Evolutionary conservation across 2,329 filamentous ascomycete species (phyloP), one percentile per base, ranked within the genome.

Genomic region (Fusarium nisikadoi): DNA sequence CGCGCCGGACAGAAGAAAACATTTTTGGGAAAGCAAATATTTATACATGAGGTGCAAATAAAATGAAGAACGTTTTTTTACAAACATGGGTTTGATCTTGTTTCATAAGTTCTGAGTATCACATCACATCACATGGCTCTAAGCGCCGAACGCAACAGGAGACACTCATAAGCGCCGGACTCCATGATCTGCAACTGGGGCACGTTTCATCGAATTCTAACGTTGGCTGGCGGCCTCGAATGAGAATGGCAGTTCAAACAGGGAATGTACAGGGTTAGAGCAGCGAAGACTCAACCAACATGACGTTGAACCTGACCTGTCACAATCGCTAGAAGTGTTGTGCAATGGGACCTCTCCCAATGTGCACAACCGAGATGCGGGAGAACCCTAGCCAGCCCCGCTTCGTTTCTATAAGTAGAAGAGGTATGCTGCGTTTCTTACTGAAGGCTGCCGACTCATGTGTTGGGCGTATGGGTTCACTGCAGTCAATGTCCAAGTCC

Each of bases 91-190:
- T 35, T 23, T 35, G 11, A 29, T 5, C 31, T 6, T 2, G 10
- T 23, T 52, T 49, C 38, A 63, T 59, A 42, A 5, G 2, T 29
- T 27, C 27, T 45, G 23, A 14, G 17, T 14, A 45, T 27, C 8
- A 27, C n/a, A n/a, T n/a, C n/a, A n/a, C n/a, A n/a, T n/a, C n/a
- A n/a, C n/a, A n/a, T 1, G 27, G 27, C 19, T 66, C n/a, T 68
- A 71, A 71, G 68, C 68, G 67, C 62, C 56, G 25, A 50, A 12
- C 35, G 1, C 35, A 14, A 27, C 12, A 38, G 25, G n/a, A 38
- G 23, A 39, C 11, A 1, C 45, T 50, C 4, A 17, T 49, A 49
- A 46, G 43, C 43, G 43, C 43, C n/a, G 2, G 41, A n/a, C 8
- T 31, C 42, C 10, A 31, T 8, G 27, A 17, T 47, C 13, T 29